A percentile compares a stretch with the other conserved stretches of the same genome.
Evolutionary conservation across 192 early-diverging fungal species (phyloP).

Genomic region (Entomortierella lignicola): DNA sequence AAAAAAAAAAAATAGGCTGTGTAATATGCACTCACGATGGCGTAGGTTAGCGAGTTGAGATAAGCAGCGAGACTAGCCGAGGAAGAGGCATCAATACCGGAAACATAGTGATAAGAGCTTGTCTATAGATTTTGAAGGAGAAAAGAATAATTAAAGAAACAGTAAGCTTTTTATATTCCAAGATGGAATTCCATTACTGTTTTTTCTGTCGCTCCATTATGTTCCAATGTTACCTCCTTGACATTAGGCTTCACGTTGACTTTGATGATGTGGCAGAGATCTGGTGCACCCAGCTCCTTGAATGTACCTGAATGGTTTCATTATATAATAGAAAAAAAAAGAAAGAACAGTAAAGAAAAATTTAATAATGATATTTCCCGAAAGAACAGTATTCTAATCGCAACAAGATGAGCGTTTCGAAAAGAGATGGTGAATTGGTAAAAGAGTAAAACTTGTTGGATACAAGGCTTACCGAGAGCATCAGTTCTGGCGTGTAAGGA

Average conservation of each 20-base stretch:
- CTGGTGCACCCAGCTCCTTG: constrained; percentile 96
- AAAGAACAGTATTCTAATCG: no score
- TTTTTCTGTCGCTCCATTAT: background rate
- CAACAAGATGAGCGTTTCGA: no score
- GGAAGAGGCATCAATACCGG: constrained; percentile 88
- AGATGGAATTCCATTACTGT: no score
- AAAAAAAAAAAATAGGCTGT: background rate
- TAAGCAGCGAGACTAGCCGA: constrained; percentile 98
- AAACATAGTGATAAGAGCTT: constrained; percentile 84
- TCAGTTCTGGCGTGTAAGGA: constrained; percentile 89
- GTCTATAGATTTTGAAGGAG: constrained; percentile 72
- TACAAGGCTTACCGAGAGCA: constrained; percentile 78
- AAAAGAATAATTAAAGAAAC: background rate
- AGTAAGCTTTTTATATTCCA: no score
- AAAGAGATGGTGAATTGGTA: constrained; percentile 52
- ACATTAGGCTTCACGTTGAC: constrained; percentile 82
- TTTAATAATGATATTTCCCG: no score
- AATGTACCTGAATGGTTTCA: constrained; percentile 67
- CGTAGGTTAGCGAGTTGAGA: constrained; percentile 94
- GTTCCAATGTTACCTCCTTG: constrained; percentile 71
- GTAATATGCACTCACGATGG: constrained; percentile 68
- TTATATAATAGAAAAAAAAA: no score
- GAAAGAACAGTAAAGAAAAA: no score
- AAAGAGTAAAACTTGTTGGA: background rate
- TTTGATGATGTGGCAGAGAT: constrained; percentile 97